Evolutionary conservation across 805 yeast genomes (phyloP), one percentile per base, ranked within the genome.

Genomic region (Candida khao-thaluensis): DNA sequence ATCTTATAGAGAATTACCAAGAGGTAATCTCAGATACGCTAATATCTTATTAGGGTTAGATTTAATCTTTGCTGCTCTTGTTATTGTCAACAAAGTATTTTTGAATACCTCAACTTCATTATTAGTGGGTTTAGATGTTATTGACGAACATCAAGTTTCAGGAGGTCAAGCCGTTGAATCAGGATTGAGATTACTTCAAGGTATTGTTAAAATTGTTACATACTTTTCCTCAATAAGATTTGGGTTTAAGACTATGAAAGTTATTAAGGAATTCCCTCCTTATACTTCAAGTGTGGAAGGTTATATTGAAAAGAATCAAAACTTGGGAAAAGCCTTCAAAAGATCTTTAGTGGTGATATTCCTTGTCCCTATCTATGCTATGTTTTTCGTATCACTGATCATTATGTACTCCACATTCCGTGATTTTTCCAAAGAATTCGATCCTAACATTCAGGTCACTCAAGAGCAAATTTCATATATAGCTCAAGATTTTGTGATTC

Each of bases 241-340:
- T 41, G 62, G 59, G 37, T 49, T 52, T 41, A 46, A 49, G 35
- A 63, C 69, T n/a, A 51, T 50, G 32, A 57, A 52, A 41, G 38
- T 48, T 21, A 51, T 63, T 15, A 43, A 48, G 4, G 47, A 51
- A 26, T 62, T 59, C 45, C 63, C 67, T 4, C 65, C 67, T 7
- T 47, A 50, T 23, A 16, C 48, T 3, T 18, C 45, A 6, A 36
- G 29, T 14, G 44, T 41, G 11, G 52, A 40, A 18, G 36, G 48
- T 23, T 50, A 48, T 17, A 44, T 43, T 4, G 53, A 46, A 17
- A 36, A 38, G 24, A 55, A 56, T 29, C 48, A 46, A 8, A 39
- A 41, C 17, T 42, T 60, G 7, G 34, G 40, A 10, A 38, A 37
- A 10, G 50, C 65, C 3, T 63, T 60, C 42, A 50, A 53, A 35